Percentiles rank a stretch among this genome's conserved stretches.
phyloP scores from a whole-genome alignment of 2,329 filamentous ascomycete species.

The Thielaviopsis punctulata region DNA sequence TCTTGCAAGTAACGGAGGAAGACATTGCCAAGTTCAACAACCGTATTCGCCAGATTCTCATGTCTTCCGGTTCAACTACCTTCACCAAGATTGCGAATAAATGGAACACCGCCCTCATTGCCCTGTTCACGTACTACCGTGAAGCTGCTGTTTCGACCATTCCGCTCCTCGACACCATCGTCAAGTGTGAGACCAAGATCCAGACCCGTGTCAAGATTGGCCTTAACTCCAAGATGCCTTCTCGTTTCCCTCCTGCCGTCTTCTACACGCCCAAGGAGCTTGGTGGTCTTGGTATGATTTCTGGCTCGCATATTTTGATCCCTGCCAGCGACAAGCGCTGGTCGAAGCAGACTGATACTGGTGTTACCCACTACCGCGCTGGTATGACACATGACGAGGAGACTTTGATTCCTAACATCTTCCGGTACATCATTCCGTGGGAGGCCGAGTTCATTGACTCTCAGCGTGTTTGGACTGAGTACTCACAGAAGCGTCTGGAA shows the following conservation, averaged over 20 bases:
- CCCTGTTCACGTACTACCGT: conserved; percentile 95
- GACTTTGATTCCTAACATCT: conserved; percentile 95
- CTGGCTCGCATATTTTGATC: conserved; percentile 92
- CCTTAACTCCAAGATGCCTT: conserved; percentile 98
- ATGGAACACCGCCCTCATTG: conserved; percentile 96
- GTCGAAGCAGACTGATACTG: conserved; percentile 95
- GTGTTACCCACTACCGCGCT: conserved; percentile 88
- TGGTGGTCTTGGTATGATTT: conserved; percentile 96
- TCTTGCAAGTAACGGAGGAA: conserved; percentile 93
- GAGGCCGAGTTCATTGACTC: conserved; percentile 98
- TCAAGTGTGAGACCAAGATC: conserved; percentile 99
- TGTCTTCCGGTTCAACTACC: conserved; percentile 98
- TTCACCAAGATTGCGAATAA: conserved; percentile 99
- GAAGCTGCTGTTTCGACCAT: conserved; percentile 95
- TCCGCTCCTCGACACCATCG: conserved; percentile 84
- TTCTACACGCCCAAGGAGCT: conserved; percentile 98
- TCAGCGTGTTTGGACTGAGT: conserved; percentile 97
- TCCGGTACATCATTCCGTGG: conserved; percentile 98
- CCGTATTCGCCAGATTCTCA: conserved; percentile 90
- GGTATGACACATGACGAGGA: conserved; percentile 98
- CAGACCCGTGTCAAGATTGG: conserved; percentile 98
- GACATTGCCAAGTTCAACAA: conserved; percentile 99
- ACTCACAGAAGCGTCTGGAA: conserved; percentile 92
- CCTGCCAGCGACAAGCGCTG: conserved; percentile 94
- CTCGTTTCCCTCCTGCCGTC: conserved; percentile 90